These are phyloP conservation scores for Nymphaea colorata DNA, from an alignment of 164 flowering plant genomes.

Conservation along the genomic window DNA sequence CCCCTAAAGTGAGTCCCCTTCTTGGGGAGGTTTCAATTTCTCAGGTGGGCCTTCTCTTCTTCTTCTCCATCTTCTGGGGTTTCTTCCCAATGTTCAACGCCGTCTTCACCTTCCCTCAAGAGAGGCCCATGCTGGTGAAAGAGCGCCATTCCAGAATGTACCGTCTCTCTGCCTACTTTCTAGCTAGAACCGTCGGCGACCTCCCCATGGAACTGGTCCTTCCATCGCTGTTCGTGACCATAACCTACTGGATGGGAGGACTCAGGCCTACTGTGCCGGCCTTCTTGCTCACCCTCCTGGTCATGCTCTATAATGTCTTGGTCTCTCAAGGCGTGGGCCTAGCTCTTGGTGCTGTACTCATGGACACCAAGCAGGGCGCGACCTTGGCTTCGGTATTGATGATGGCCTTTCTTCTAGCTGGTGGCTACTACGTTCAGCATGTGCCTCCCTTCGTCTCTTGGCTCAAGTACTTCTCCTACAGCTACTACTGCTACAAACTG, in stretches of 20 bases:
- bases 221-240: constrained; percentile 39
- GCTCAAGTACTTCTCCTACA: constrained; percentile 7
- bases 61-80: neutral
- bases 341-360: constrained; percentile 8
- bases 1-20: too few species aligned
- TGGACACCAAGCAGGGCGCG: constrained; percentile 1
- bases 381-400: constrained; percentile 6
- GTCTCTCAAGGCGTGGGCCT: constrained; percentile 21
- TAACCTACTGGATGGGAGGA: constrained; percentile 74
- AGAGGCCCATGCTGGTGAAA: constrained; percentile 48
- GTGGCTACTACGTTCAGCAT: constrained; percentile 6
- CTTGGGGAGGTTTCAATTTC: neutral
- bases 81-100: constrained; percentile 25
- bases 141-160: constrained; percentile 73
- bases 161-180: constrained; percentile 66
- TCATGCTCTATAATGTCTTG: constrained; percentile 29
- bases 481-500: constrained; percentile 6
- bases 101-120: constrained; percentile 72
- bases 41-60: neutral
- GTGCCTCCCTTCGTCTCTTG: constrained; percentile 5
- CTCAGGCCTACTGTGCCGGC: constrained; percentile 20
- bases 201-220: constrained; percentile 74
- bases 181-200: constrained; percentile 42
- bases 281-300: constrained; percentile 33
- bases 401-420: constrained; percentile 3